These are phyloP conservation scores for Brassica hybrid DNA, from an alignment of 441 rosid genomes.

Conservation along the genomic window DNA sequence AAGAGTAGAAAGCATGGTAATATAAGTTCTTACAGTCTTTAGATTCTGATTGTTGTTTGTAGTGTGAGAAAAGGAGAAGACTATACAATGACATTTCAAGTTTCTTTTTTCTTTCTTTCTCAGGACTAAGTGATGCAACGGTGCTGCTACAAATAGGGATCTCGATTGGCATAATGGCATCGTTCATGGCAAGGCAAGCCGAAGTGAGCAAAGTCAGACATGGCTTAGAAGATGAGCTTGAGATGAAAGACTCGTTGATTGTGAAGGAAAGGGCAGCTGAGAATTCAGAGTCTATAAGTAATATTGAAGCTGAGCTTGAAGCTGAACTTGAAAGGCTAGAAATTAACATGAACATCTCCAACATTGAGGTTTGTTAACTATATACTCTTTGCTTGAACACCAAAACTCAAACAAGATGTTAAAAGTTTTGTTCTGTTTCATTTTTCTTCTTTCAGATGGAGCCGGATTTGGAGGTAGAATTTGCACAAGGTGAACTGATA, in stretches of 20 bases:
- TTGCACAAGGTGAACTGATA: conserved; percentile 72
- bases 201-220: conserved; percentile 64
- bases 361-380: conserved; percentile 32
- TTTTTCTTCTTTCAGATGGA: conserved; percentile 55
- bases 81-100: conserved; percentile 1
- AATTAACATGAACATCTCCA: conserved; percentile 37
- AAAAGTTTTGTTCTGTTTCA: conserved; percentile 5
- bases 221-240: conserved; percentile 81
- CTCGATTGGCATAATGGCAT: conserved; percentile 66
- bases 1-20: conserved; percentile 23
- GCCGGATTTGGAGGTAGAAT: conserved; percentile 58
- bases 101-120: conserved; percentile 4
- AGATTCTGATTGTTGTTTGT: background rate
- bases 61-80: background rate
- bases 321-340: conserved; percentile 79
- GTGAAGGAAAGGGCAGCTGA: conserved; percentile 46
- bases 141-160: conserved; percentile 70
- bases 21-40: conserved; percentile 21
- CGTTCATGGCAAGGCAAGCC: conserved; percentile 55
- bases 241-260: conserved; percentile 63
- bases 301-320: conserved; percentile 97
- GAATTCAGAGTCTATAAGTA: conserved; percentile 59
- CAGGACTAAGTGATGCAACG: conserved; percentile 56
- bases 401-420: conserved; percentile 16
- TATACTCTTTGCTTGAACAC: conserved; percentile 7